Conservation (phyloP, 2,329 filamentous ascomycete genomes). For the Colletotrichum scovillei region DNA sequence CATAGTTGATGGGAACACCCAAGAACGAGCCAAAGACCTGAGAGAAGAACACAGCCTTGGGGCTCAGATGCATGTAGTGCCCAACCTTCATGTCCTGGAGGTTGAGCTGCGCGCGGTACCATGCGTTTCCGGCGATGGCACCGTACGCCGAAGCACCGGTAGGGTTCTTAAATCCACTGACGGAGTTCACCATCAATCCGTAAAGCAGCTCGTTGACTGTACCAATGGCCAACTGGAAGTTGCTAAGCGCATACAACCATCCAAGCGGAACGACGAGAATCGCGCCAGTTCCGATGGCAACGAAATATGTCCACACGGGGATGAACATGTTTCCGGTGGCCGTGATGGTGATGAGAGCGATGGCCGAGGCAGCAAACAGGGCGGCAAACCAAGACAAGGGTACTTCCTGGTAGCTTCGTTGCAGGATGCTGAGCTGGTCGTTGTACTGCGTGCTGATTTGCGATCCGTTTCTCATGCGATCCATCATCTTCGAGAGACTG, state of each 20-base stretch:
- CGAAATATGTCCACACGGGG: slow-evolving; percentile 69
- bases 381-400: slow-evolving; percentile 68
- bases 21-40: slow-evolving; percentile 69
- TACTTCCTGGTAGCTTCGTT: slow-evolving; percentile 67
- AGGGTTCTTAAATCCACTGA: slow-evolving; percentile 59
- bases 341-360: slow-evolving; percentile 60
- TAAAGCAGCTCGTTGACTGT: slow-evolving; percentile 66
- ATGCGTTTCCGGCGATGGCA: slow-evolving; percentile 69
- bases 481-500: slow-evolving; percentile 41
- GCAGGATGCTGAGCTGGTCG: slow-evolving; percentile 69
- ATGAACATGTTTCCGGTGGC: slow-evolving; percentile 66
- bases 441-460: slow-evolving; percentile 62
- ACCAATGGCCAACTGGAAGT: slow-evolving; percentile 52
- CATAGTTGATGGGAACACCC: slow-evolving; percentile 71
- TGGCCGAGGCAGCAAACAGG: slow-evolving; percentile 60
- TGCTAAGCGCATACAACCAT: slow-evolving; percentile 70
- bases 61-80: slow-evolving; percentile 66
- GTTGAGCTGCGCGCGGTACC: slow-evolving; percentile 69
- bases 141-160: slow-evolving; percentile 69
- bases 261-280: slow-evolving; percentile 67
- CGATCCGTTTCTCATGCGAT: slow-evolving; percentile 50
- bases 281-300: slow-evolving; percentile 65
- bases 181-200: slow-evolving; percentile 67
- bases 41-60: slow-evolving; percentile 68
- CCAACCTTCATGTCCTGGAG: slow-evolving; percentile 63